Conservation (phyloP, 1,284 basidiomycete species). For the Kalmanozyma brasiliensis region DNA sequence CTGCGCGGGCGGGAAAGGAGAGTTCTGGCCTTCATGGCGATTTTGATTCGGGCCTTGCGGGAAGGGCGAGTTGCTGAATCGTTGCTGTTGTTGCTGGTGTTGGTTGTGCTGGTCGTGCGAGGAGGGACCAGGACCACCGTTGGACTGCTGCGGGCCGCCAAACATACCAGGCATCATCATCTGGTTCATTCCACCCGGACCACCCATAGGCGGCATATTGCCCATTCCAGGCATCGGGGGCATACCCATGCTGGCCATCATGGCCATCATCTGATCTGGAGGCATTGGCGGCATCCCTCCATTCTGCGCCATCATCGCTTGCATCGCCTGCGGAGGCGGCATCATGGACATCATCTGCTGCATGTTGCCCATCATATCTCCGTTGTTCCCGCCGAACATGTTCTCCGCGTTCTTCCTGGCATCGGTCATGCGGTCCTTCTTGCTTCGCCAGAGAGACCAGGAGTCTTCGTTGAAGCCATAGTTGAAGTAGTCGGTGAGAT, state of each 20-base stretch:
- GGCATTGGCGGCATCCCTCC: constrained; percentile 52
- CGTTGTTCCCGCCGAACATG: constrained; percentile 23
- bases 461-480: constrained; percentile 97
- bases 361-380: constrained; percentile 36
- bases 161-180: constrained; percentile 49
- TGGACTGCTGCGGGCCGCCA: constrained; percentile 21
- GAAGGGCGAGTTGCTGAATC: constrained; percentile 30
- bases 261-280: constrained; percentile 59
- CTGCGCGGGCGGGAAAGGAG: constrained; percentile 19
- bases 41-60: constrained; percentile 9
- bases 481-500: constrained; percentile 98
- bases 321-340: constrained; percentile 51
- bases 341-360: constrained; percentile 51
- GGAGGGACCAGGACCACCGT: constrained; percentile 13
- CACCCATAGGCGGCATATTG: constrained; percentile 31
- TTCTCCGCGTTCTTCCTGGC: constrained; percentile 73
- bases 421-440: constrained; percentile 82
- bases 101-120: constrained; percentile 14
- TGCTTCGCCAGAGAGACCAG: constrained; percentile 90
- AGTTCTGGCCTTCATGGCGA: constrained; percentile 14
- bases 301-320: constrained; percentile 56
- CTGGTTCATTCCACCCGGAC: constrained; percentile 20
- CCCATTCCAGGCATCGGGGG: constrained; percentile 34
- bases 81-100: constrained; percentile 21
- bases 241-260: constrained; percentile 56